Evolutionary conservation across 306 rosid species (phyloP).

Genomic region (Arachis stenosperma): DNA sequence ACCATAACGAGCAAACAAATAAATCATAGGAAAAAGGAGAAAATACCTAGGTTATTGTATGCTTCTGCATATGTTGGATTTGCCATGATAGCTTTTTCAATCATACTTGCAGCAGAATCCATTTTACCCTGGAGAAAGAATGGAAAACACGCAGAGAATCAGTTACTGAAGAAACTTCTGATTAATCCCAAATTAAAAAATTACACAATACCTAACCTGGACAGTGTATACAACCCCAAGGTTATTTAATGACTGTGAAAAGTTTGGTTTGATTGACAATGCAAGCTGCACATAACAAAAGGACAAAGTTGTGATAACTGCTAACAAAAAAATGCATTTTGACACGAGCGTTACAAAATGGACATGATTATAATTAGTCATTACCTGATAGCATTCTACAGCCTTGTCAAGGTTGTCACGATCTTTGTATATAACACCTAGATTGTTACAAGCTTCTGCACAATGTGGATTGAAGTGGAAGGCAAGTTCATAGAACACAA

Average conservation of each 20-base stretch:
- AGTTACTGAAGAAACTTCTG: conserved; percentile 31
- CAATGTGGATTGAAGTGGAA: conserved; percentile 98
- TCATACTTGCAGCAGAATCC: conserved; percentile 99
- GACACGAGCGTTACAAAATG: conserved; percentile 24
- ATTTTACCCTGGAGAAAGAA: conserved; percentile 84
- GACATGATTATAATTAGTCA: conserved; percentile 36
- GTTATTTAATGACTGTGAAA: conserved; percentile 96
- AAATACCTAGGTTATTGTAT: conserved; percentile 88
- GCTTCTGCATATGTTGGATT: conserved; percentile 99
- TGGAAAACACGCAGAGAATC: conserved; percentile 18
- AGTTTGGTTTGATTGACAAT: conserved; percentile 88
- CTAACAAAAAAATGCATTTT: conserved; percentile 21
- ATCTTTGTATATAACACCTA: conserved; percentile 98
- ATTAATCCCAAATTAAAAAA: conserved; percentile 38
- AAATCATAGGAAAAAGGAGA: conserved; percentile 13
- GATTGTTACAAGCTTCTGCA: conserved; percentile 97
- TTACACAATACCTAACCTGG: conserved; percentile 60
- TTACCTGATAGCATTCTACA: conserved; percentile 98
- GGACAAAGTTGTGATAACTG: conserved; percentile 8
- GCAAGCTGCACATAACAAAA: conserved; percentile 64
- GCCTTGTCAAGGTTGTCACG: conserved; percentile 99
- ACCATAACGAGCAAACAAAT: conserved; percentile 31
- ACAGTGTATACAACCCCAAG: conserved; percentile 99
- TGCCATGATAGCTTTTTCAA: conserved; percentile 95
- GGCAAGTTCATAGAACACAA: conserved; percentile 97